Evolutionary conservation across 2,329 filamentous ascomycete species (phyloP).

Genomic region (Neonectria magnoliae): DNA sequence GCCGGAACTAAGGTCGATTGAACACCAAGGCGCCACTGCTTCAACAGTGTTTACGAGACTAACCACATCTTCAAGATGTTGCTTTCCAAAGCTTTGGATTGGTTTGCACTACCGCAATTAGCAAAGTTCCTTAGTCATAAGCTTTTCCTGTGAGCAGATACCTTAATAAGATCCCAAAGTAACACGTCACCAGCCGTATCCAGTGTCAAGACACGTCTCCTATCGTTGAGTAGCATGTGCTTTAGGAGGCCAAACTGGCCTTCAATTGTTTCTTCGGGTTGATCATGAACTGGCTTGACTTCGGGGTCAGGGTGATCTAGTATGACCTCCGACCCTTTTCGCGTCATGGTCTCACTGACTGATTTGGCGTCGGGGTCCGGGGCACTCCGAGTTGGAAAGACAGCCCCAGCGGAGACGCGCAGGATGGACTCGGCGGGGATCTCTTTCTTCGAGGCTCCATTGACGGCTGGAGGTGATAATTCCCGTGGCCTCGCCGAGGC

Average conservation of each 20-base stretch:
- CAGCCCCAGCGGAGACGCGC: constrained; percentile 84
- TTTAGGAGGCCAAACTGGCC: constrained; percentile 96
- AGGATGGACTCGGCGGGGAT: constrained; percentile 84
- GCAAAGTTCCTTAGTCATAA: neutral
- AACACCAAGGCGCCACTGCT: constrained; percentile 95
- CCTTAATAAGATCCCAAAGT: constrained; percentile 91
- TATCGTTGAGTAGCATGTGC: constrained; percentile 89
- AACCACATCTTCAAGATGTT: constrained; percentile 91
- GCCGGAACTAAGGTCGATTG: constrained; percentile 91
- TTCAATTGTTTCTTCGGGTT: constrained; percentile 85
- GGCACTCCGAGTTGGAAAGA: constrained; percentile 70
- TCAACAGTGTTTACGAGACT: constrained; percentile 87
- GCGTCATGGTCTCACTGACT: constrained; percentile 54
- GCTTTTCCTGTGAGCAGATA: constrained; percentile 50
- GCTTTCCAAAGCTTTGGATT: constrained; percentile 91
- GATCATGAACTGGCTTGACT: constrained; percentile 70
- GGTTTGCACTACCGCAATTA: constrained; percentile 74
- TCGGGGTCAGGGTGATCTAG: constrained; percentile 45
- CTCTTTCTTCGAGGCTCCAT: constrained; percentile 62
- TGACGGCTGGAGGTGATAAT: constrained; percentile 47
- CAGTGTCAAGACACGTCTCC: constrained; percentile 86
- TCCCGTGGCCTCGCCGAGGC: constrained; percentile 50
- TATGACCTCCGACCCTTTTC: constrained; percentile 50
- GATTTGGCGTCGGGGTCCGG: constrained; percentile 67
- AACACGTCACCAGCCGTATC: constrained; percentile 96